These are phyloP conservation scores for Nicotiana undulata DNA, from an alignment of 257 asterid genomes.

Conservation along the genomic window DNA sequence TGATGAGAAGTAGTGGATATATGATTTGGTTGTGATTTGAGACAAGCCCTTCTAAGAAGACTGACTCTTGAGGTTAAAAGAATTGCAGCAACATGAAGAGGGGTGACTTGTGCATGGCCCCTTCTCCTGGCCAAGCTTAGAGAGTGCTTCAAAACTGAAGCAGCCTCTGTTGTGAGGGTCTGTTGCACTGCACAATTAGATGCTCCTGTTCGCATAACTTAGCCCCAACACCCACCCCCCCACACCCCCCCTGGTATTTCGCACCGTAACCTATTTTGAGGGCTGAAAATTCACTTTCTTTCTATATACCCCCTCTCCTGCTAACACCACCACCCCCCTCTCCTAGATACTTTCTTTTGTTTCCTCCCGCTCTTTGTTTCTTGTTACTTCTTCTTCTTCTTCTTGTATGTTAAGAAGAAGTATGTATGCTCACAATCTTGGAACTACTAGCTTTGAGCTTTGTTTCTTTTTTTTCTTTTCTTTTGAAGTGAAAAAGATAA, in stretches of 20 bases:
- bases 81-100: conserved; percentile 82
- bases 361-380: not conserved
- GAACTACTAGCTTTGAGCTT: not conserved
- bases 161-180: conserved; percentile 92
- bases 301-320: not conserved
- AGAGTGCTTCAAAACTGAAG: conserved; percentile 81
- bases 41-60: conserved; percentile 62
- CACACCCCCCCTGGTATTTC: conserved; percentile 25
- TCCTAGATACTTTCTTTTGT: not conserved
- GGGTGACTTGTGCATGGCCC: conserved; percentile 88
- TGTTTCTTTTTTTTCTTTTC: not conserved
- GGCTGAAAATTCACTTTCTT: not conserved
- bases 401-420: not conserved
- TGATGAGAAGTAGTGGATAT: not conserved
- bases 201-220: conserved; percentile 83
- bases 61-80: conserved; percentile 45
- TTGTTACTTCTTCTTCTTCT: not conserved
- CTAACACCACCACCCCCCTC: not conserved
- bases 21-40: conserved; percentile 42
- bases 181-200: conserved; percentile 49
- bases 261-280: conserved; percentile 3
- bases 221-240: conserved; percentile 44
- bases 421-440: not conserved
- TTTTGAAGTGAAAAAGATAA: not conserved
- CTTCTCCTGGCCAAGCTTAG: conserved; percentile 73